Evolutionary conservation across 495 filamentous ascomycete species (phyloP), one percentile per base, ranked within the genome.

Genomic region (Neurospora pannonica): DNA sequence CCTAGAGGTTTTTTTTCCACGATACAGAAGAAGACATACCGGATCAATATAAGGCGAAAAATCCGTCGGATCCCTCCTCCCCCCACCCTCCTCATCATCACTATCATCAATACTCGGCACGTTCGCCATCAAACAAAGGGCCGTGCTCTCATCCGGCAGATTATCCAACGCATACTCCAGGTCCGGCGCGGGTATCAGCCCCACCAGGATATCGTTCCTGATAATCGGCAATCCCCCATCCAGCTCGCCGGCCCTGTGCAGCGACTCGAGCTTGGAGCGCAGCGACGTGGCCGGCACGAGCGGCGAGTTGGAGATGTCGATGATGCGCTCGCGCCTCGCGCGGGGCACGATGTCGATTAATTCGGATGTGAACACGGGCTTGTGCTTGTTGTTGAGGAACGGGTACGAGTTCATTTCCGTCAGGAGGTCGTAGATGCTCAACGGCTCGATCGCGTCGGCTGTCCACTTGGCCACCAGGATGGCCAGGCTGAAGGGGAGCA

Each of bases 381-480:
- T 94, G 71, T 94, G 88, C 78, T 98, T 99, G 83, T 94, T 97
- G 83, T 97, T 94, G 37, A 99, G 88, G 83, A 94, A 97, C 2
- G 96, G 96, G 76, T 98, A 99, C 11, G 94, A 92, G 81, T 99
- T 98, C 91, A 99, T 94, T 76, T 97, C 94, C 0, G 95, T 98
- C 37, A 99, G 86, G 19, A 99, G 87, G 80, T 98, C 92, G 76
- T 99, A 99, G 74, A 99, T 98, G 81, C 93, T 97, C 46, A 93
- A 87, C 67, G 96, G 96, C 80, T 99, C 96, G 46, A 99, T 87
- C 10, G 95, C 95, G 81, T 98, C 96, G 0, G 96, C 96, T 0
- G 95, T 97, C 96, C 96, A 99, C 83, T 99, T 99, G 48, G 94
- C 91, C 40, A 97, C 95, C 17, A 98, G 88, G 28, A 99, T 92